Conservation (phyloP, 2,329 filamentous ascomycete genomes). For the Dryadomyces quercivorus region DNA sequence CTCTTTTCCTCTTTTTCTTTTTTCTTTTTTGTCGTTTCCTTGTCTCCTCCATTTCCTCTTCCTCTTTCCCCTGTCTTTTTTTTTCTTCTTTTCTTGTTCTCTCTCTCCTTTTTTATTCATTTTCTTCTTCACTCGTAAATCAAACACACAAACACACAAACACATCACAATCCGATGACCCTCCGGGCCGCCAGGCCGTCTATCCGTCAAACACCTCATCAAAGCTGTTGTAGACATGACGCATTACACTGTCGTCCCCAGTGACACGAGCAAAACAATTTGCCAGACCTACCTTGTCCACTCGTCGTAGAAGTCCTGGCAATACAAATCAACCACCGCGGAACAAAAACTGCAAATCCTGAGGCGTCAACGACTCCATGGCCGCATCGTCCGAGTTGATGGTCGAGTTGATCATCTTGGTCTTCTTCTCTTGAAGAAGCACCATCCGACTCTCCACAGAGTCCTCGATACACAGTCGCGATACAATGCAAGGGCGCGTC, state of each 20-base stretch:
- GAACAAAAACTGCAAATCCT: constrained; percentile 96
- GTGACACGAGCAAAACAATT: too few relatives aligned
- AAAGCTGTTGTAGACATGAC: neutral
- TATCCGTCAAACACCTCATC: neutral
- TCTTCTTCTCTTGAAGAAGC: constrained; percentile 94
- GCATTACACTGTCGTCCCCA: too few relatives aligned
- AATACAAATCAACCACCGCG: constrained; percentile 41
- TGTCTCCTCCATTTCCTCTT: too few relatives aligned
- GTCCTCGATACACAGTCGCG: constrained; percentile 89
- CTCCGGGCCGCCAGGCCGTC: neutral
- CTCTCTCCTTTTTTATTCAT: too few relatives aligned
- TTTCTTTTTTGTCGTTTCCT: too few relatives aligned
- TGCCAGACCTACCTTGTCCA: neutral
- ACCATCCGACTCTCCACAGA: constrained; percentile 95
- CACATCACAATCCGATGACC: neutral
- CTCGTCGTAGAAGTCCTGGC: neutral
- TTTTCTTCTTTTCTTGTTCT: too few relatives aligned
- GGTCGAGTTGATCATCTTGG: constrained; percentile 93
- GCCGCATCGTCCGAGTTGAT: constrained; percentile 88
- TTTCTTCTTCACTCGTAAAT: too few relatives aligned
- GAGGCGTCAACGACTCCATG: constrained; percentile 79
- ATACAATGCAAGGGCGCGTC: constrained; percentile 85
- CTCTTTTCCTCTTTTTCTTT: too few relatives aligned
- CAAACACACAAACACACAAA: neutral
- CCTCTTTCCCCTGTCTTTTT: neutral